A percentile compares a stretch with the other conserved stretches of the same genome.
Evolutionary conservation across 306 rosid genomes (phyloP).

Genomic region (Alnus rubra): DNA sequence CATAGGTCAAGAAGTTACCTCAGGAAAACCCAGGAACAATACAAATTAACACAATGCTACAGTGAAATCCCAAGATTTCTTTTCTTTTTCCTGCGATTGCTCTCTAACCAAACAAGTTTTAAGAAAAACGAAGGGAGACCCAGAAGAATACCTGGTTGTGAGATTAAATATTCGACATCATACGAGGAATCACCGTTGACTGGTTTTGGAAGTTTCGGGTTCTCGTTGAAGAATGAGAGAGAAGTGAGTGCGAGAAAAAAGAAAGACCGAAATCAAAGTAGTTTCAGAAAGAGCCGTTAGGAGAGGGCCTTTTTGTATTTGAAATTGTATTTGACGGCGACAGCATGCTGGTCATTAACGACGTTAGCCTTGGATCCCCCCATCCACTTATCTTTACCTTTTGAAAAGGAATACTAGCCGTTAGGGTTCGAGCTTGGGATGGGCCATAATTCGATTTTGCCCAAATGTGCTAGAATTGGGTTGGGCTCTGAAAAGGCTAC

Average conservation of each 20-base stretch:
- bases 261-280: constrained; percentile 4
- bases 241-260: constrained; percentile 6
- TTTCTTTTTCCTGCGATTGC: constrained; percentile 1
- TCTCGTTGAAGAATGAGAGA: constrained; percentile 26
- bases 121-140: constrained; percentile 15
- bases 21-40: neutral
- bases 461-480: neutral
- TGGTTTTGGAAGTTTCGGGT: constrained; percentile 24
- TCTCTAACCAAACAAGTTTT: constrained; percentile 21
- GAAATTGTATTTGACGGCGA: constrained; percentile 27
- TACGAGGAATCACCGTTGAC: constrained; percentile 3
- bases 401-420: constrained; percentile 35
- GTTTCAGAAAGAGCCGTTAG: constrained; percentile 42
- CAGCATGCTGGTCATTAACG: neutral
- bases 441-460: neutral
- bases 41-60: neutral
- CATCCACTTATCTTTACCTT: neutral
- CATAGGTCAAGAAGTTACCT: neutral
- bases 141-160: constrained; percentile 45
- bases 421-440: constrained; percentile 24
- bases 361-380: constrained; percentile 25
- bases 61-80: neutral
- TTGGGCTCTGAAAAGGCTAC: neutral
- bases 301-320: constrained; percentile 23
- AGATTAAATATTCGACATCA: constrained; percentile 28